Base-by-base conservation (phyloP, 2,329 filamentous ascomycete species). In the Madurella mycetomatis region DNA sequence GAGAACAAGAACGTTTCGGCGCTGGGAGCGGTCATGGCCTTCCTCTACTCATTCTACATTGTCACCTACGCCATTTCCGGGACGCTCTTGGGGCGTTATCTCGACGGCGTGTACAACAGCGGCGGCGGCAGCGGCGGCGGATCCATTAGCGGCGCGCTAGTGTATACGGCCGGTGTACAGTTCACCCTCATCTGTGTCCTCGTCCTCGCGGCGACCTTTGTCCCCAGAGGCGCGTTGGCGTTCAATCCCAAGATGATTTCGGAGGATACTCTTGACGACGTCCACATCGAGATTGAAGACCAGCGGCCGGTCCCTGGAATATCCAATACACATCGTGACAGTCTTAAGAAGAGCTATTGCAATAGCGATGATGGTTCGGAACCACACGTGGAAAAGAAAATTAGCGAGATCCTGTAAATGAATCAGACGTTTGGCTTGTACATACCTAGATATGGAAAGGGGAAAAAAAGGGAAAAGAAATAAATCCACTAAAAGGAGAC, bases 11-110 rank as follows among this genome's bases (percentile, higher is more conserved):
- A 76, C 41, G 74, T 79, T 1, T 77, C 75, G 2, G 72, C 76
- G 0, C 66, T 79, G 2, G 76, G 74, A 16, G 75, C 76, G 1
- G 75, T 79, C 41, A 79, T 79, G 76, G 73, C 75, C 0, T 77
- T 77, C 59, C 66, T 79, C 5, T 78, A 79, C 63, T 74, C 70
- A 7, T 73, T 73, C 8, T 78, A 79, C 59, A 76, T 79, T 40
- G 69, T 76, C 40, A 61, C 55, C 2, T 61, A 61, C 39, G 59
- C 59, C 15, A 57, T 61, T 5, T 30, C 41, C 1, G 57, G 59
- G 0, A 61, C 75, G 0, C 61, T 74, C 2, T 69, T 80, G 2
- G 76, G 75, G 2, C 66, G 66, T 13, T 78, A 78, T 58, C 70
- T 77, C 50, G 75, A 78, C 53, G 62, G 64, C 1, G 65, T 76